phyloP scores from a whole-genome alignment of 1,139 yeast species.

The Nakaseomyces uthaithaninus region DNA sequence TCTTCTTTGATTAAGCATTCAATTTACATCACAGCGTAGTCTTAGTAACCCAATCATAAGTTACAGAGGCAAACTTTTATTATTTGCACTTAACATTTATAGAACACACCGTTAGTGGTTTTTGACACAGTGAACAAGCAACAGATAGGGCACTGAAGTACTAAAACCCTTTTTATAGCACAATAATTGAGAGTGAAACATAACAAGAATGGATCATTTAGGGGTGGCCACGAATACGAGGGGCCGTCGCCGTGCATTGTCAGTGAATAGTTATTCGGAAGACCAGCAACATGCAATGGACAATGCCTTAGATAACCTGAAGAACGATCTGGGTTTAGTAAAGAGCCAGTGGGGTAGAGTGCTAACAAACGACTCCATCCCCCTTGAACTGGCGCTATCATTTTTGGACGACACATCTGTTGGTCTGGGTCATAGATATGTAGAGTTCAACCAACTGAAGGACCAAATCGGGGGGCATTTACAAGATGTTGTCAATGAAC shows the following conservation, averaged over 20 bases:
- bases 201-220: slow-evolving; percentile 17
- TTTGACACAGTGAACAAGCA: too few species aligned
- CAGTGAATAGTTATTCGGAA: slow-evolving; percentile 25
- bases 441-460: slow-evolving; percentile 49
- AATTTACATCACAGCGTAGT: too few species aligned
- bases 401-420: slow-evolving; percentile 80
- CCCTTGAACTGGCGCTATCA: slow-evolving; percentile 75
- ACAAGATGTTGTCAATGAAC: slow-evolving; percentile 66
- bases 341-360: slow-evolving; percentile 35
- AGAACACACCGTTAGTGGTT: too few species aligned
- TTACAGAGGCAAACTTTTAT: too few species aligned
- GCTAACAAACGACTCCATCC: slow-evolving; percentile 49
- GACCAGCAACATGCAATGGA: slow-evolving; percentile 27
- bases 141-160: too few species aligned
- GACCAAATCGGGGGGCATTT: slow-evolving; percentile 50
- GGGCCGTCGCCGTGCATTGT: slow-evolving; percentile 26
- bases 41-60: too few species aligned
- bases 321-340: slow-evolving; percentile 26
- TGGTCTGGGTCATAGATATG: slow-evolving; percentile 67
- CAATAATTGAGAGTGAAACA: too few species aligned
- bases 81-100: too few species aligned
- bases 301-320: slow-evolving; percentile 25
- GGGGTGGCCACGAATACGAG: slow-evolving; percentile 13
- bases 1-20: too few species aligned
- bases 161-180: too few species aligned